Base-by-base conservation (phyloP, 1,284 basidiomycete genomes). In the Ganoderma leucocontextum region DNA sequence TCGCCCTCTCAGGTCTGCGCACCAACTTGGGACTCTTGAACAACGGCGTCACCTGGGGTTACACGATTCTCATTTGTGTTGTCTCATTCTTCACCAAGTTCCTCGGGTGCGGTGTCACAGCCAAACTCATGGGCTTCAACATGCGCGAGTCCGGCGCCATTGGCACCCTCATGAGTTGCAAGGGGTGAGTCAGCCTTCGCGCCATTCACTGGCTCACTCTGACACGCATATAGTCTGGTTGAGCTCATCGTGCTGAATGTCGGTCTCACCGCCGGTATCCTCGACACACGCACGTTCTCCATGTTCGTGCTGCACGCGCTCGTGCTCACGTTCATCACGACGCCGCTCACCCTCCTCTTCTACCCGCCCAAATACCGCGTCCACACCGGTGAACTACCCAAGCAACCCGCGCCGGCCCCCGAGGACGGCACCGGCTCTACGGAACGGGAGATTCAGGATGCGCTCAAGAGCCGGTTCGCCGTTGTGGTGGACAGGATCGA, bases 171-270 rank as follows among this genome's bases (percentile, higher is more conserved):
- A 97, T 98, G 96, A 91, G 91, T 77, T 98, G 95, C 83, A 98
- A 98, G 82, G 95, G 95, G 90, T 94, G 71, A 70, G 86, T 38
- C 58, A 25, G 22, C 39, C 57, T 12, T 57, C 2, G 19, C 13
- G 1, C 47, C 39, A 63, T 41, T 49, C 5, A 13, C 15, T 4
- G 13, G 9, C 12, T 63, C 2, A 36, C 19, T 19, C 41, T 70
- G 3, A 39, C 41, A 22, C 22, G n/a, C 22, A 25, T 13, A 62
- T 17, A 93, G 92, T 70, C 84, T 95, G 17, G 93, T 95, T 17
- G 94, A 96, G 79, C 87, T 97, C 59, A 97, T 98, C 72, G 96
- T 97, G 12, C 89, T 98, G 76, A 98, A 98, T 77, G 91, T 98
- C 73, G 96, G 96, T 70, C 85, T 95, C 2, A 82, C 87, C 69